phyloP scores from a whole-genome alignment of 352 stramenopile genomes.

The Globisporangium emineosum region DNA sequence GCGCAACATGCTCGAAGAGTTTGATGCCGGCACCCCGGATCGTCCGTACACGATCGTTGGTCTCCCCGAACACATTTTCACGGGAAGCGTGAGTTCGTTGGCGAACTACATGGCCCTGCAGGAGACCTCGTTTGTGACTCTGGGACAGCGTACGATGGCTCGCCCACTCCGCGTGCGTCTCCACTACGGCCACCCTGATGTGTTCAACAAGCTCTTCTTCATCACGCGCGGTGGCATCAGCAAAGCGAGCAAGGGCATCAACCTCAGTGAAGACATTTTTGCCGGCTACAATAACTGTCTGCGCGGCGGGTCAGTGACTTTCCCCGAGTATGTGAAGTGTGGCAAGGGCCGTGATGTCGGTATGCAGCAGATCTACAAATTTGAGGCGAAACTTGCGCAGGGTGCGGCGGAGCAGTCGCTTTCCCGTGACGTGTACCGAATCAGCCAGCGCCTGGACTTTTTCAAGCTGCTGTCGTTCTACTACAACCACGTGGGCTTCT shows the following conservation, averaged over 20 bases:
- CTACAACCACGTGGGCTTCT: constrained; percentile 99
- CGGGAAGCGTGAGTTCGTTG: constrained; percentile 96
- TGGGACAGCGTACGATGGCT: constrained; percentile 96
- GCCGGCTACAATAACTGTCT: constrained; percentile 99
- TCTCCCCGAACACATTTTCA: constrained; percentile 99
- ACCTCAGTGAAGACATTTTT: constrained; percentile 99
- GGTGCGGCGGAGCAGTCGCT: constrained; percentile 97
- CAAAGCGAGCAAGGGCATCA: constrained; percentile 99
- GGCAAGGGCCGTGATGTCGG: constrained; percentile 99
- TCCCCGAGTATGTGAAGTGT: constrained; percentile 99
- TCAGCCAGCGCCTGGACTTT: constrained; percentile 97
- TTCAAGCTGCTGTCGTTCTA: constrained; percentile 99
- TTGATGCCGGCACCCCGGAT: constrained; percentile 77
- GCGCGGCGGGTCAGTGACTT: constrained; percentile 93
- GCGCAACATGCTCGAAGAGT: constrained; percentile 98
- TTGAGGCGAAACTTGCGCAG: constrained; percentile 98
- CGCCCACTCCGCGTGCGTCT: constrained; percentile 95
- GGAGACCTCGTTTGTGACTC: constrained; percentile 98
- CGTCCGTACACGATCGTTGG: constrained; percentile 95
- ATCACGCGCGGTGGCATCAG: constrained; percentile 98
- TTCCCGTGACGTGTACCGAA: constrained; percentile 96
- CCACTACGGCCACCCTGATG: constrained; percentile 98
- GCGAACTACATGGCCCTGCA: constrained; percentile 99
- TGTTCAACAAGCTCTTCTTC: constrained; percentile 99
- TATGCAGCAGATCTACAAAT: constrained; percentile 99